phyloP scores from a whole-genome alignment of 495 filamentous ascomycete genomes.

The Neurospora sp. region DNA sequence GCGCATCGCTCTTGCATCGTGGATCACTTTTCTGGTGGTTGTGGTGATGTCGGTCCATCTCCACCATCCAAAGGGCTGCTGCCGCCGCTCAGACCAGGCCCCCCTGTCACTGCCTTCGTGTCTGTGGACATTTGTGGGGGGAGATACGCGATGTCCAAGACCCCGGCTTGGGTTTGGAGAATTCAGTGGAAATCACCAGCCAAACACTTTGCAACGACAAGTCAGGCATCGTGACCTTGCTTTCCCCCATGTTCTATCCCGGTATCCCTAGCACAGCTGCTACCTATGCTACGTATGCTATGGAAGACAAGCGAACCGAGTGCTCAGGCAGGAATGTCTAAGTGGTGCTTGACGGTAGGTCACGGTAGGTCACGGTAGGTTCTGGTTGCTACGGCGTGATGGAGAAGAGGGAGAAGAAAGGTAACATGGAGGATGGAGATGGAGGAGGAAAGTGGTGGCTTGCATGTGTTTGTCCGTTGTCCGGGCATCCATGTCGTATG shows the following conservation, averaged over 20 bases:
- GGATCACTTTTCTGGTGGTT: neutral
- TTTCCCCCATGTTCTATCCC: neutral
- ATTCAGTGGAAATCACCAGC: no score
- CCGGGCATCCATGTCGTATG: neutral
- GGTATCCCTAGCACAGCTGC: neutral
- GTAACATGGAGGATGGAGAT: neutral
- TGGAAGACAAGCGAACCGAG: neutral
- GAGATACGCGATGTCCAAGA: neutral
- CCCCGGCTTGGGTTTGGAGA: neutral
- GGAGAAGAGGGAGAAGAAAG: neutral
- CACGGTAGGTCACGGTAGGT: neutral
- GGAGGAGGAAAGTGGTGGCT: neutral
- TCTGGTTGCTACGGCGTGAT: neutral
- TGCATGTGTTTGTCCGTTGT: neutral
- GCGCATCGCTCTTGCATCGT: neutral
- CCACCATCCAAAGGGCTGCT: neutral
- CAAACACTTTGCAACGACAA: neutral
- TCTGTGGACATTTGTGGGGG: no score
- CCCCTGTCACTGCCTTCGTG: neutral
- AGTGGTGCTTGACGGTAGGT: neutral
- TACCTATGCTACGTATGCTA: neutral
- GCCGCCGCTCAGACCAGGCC: neutral
- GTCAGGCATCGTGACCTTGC: neutral
- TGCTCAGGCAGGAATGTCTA: neutral
- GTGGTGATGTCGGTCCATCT: neutral